Percentiles rank a stretch among this genome's conserved stretches.
These are phyloP conservation scores for Penicillium freii DNA, from an alignment of 2,329 filamentous ascomycete species.

Conservation along the genomic window DNA sequence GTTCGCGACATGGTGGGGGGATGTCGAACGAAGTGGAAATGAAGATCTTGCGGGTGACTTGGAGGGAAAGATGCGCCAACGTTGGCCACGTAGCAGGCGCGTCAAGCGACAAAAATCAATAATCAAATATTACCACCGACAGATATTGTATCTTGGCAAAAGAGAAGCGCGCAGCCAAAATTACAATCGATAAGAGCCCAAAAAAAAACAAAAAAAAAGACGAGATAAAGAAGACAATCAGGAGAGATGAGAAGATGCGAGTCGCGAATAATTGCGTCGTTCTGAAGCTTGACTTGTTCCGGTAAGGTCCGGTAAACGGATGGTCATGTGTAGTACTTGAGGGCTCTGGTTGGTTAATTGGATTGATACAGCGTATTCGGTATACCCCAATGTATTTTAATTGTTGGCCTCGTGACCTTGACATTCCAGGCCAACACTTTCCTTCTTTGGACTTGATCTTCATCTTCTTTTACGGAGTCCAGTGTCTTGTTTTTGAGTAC, in stretches of 20 bases:
- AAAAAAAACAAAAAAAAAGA: constrained; percentile 6
- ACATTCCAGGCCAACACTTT: background rate
- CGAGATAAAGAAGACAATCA: constrained; percentile 21
- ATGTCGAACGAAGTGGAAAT: constrained; percentile 12
- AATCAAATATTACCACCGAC: constrained; percentile 19
- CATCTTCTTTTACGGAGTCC: background rate
- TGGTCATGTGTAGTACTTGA: constrained; percentile 10
- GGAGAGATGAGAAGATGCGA: constrained; percentile 22
- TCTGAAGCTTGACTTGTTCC: constrained; percentile 23
- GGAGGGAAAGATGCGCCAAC: constrained; percentile 32
- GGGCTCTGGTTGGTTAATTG: constrained; percentile 7
- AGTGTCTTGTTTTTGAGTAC: too few relatives aligned
- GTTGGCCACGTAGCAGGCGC: constrained; percentile 48
- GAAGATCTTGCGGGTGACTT: constrained; percentile 11
- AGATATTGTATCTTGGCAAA: background rate
- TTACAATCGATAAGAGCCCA: background rate
- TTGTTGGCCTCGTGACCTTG: constrained; percentile 22
- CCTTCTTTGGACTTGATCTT: background rate
- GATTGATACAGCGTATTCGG: background rate
- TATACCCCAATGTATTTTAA: constrained; percentile 10
- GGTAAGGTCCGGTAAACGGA: constrained; percentile 21
- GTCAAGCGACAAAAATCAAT: constrained; percentile 26
- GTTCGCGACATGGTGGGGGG: constrained; percentile 42
- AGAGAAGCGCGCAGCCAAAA: background rate
- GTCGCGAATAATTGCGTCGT: constrained; percentile 21